These are phyloP conservation scores for Cladosporium austrohemisphaericum DNA, from an alignment of 2,329 filamentous ascomycete genomes.

Conservation along the genomic window DNA sequence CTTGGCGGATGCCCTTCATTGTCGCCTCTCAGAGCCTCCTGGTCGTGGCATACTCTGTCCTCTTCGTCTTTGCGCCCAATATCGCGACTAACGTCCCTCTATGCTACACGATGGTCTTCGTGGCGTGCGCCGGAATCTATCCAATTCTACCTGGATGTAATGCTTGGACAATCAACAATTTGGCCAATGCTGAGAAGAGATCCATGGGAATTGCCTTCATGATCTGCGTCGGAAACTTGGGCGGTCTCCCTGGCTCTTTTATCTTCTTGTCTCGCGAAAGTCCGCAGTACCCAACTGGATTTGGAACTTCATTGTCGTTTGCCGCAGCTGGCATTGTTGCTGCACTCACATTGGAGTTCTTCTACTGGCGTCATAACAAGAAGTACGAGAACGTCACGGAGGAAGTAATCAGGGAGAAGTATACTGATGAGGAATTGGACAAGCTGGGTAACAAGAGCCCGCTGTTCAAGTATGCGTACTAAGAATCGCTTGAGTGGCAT, in stretches of 20 bases:
- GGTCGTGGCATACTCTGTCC: constrained; percentile 28
- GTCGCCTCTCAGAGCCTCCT: constrained; percentile 25
- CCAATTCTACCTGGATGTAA: constrained; percentile 29
- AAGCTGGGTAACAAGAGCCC: constrained; percentile 39
- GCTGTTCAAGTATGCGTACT: constrained; percentile 35
- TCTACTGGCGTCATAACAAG: constrained; percentile 32
- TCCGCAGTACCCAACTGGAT: constrained; percentile 50
- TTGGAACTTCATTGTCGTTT: constrained; percentile 31
- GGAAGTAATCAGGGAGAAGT: constrained; percentile 33
- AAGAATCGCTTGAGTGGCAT: not conserved
- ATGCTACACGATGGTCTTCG: constrained; percentile 29
- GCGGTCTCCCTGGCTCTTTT: constrained; percentile 39
- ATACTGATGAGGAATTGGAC: constrained; percentile 35
- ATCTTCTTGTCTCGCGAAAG: constrained; percentile 36
- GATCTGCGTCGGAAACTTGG: constrained; percentile 30
- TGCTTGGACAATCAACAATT: constrained; percentile 33
- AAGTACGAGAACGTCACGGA: constrained; percentile 32
- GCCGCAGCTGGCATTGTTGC: constrained; percentile 26
- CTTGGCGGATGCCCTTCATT: constrained; percentile 33
- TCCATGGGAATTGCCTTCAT: constrained; percentile 40
- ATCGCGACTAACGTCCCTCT: constrained; percentile 17
- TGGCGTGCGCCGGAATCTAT: constrained; percentile 30
- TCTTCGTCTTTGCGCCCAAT: constrained; percentile 23
- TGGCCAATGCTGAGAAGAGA: constrained; percentile 34
- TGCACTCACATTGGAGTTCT: constrained; percentile 18